These are phyloP conservation scores for Teunomyces cretensis DNA, from an alignment of 805 yeast genomes.

Conservation along the genomic window DNA sequence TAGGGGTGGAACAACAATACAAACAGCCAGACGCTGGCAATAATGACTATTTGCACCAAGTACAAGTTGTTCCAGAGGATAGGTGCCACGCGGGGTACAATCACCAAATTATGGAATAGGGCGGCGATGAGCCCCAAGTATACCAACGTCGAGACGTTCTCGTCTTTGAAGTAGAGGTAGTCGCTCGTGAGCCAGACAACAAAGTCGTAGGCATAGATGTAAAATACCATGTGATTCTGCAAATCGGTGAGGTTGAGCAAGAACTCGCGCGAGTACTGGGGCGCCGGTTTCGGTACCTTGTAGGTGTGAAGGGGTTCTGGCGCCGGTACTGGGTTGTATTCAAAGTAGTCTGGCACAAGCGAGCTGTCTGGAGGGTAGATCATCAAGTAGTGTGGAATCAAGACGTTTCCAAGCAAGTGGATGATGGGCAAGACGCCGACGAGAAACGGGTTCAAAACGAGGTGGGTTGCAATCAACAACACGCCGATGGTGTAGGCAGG, in stretches of 20 bases:
- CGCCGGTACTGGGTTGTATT: constrained; percentile 35
- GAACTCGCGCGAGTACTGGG: constrained; percentile 78
- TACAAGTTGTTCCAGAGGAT: constrained; percentile 23
- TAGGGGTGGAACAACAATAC: constrained; percentile 51
- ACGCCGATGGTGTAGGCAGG: constrained; percentile 62
- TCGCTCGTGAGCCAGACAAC: constrained; percentile 47
- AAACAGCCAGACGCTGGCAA: constrained; percentile 51
- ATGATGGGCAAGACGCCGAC: constrained; percentile 55
- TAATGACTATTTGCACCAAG: constrained; percentile 18
- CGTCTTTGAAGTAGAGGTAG: constrained; percentile 65
- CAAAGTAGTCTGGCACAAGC: constrained; percentile 16
- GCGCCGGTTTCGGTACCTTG: constrained; percentile 65
- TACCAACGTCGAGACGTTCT: constrained; percentile 53
- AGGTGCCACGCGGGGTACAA: constrained; percentile 28
- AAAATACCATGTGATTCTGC: constrained; percentile 75
- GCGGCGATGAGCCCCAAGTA: constrained; percentile 41
- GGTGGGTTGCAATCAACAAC: constrained; percentile 47
- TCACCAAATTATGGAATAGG: constrained; percentile 20
- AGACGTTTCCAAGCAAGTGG: constrained; percentile 49
- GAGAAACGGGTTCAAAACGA: constrained; percentile 61
- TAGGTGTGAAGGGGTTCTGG: constrained; percentile 52
- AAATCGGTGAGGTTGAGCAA: constrained; percentile 76
- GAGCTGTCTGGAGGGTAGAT: constrained; percentile 62
- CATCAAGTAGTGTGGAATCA: constrained; percentile 66
- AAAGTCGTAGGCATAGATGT: constrained; percentile 62